Conservation (phyloP, 352 stramenopile species). For the Phytophthora pisi region DNA sequence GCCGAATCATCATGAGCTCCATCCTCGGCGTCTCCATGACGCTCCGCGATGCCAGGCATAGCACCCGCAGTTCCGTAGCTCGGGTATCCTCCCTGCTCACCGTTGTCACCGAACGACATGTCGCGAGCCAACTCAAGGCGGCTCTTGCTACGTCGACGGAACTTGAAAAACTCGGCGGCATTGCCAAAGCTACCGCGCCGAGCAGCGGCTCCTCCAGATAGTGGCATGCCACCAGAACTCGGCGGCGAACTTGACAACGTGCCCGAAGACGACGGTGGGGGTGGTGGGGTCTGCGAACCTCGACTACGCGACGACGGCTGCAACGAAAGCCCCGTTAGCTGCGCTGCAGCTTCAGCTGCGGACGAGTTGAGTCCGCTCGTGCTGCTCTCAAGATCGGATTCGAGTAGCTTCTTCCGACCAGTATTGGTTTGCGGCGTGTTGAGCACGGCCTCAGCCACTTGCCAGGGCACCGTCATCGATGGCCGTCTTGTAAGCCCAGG, state of each 20-base stretch:
- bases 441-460: conserved; percentile 82
- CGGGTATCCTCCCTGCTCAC: conserved; percentile 48
- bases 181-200: conserved; percentile 84
- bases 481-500: conserved; percentile 75
- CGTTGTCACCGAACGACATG: conserved; percentile 56
- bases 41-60: conserved; percentile 83
- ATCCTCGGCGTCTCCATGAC: conserved; percentile 51
- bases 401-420: conserved; percentile 69
- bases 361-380: conserved; percentile 54
- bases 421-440: conserved; percentile 80
- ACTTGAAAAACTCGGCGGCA: conserved; percentile 87
- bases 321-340: conserved; percentile 60
- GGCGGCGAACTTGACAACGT: conserved; percentile 40
- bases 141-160: conserved; percentile 86
- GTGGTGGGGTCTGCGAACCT: conserved; percentile 33
- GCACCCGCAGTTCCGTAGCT: conserved; percentile 58
- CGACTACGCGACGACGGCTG: conserved; percentile 52
- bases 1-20: conserved; percentile 50
- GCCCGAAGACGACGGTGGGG: conserved; percentile 19
- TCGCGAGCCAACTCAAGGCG: conserved; percentile 80
- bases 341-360: conserved; percentile 67
- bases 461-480: conserved; percentile 88
- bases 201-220: conserved; percentile 31
- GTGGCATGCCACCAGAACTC: conserved; percentile 20
- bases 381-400: conserved; percentile 48